Conservation (phyloP, 225 moss, liverwort and hornwort species). For the Polytrichum formosum region DNA sequence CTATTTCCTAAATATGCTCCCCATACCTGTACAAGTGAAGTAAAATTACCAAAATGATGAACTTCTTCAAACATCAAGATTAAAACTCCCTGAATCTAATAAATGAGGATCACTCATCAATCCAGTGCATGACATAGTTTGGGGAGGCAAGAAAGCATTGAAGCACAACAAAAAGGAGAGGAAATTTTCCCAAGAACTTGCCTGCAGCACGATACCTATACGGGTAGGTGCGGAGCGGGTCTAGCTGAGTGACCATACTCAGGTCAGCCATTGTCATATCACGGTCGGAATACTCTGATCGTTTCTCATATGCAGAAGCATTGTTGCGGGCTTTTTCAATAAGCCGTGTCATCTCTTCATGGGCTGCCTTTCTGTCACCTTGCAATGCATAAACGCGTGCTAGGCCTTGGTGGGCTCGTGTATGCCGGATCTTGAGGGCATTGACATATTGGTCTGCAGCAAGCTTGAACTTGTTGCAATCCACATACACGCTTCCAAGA, state of each 20-base stretch:
- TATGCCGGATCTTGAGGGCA: conserved; percentile 95
- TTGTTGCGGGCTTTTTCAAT: conserved; percentile 98
- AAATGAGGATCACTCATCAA: neutral
- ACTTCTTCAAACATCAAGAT: too few relatives aligned
- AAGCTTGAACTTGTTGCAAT: conserved; percentile 87
- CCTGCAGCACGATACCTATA: conserved; percentile 99
- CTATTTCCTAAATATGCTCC: too few relatives aligned
- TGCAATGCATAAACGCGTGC: conserved; percentile 93
- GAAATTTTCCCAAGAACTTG: conserved; percentile 22
- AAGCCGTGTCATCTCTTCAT: conserved; percentile 97
- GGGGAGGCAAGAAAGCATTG: neutral
- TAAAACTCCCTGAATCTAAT: too few relatives aligned
- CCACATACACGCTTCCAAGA: conserved; percentile 97
- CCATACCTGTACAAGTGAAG: too few relatives aligned
- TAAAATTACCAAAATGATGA: too few relatives aligned
- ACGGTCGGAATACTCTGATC: conserved; percentile 96
- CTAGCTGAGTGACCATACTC: conserved; percentile 88
- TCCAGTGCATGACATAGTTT: neutral
- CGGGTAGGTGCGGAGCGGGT: conserved; percentile 93
- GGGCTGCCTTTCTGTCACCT: conserved; percentile 86
- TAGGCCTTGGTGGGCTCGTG: conserved; percentile 97
- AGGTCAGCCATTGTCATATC: conserved; percentile 98
- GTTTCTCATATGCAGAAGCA: conserved; percentile 96
- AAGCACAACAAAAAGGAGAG: too few relatives aligned
- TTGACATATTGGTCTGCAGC: conserved; percentile 95